Conservation (phyloP, 2,329 filamentous ascomycete genomes). For the Allantophomopsis cytisporea region DNA sequence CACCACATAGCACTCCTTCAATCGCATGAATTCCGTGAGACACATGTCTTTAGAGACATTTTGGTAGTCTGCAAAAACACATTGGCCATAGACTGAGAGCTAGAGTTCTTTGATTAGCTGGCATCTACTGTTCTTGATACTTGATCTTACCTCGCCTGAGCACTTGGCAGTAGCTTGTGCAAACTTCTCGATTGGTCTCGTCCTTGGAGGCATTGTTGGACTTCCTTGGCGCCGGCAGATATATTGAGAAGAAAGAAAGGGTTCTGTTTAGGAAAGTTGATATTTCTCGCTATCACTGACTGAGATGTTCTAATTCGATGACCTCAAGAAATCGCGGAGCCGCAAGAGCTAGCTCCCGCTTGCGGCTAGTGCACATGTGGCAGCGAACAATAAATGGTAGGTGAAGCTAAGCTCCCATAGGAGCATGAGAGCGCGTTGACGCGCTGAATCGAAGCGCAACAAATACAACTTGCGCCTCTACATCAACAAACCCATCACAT, state of each 20-base stretch:
- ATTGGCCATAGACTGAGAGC: constrained; percentile 82
- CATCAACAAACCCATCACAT: too few species aligned
- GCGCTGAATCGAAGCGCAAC: too few species aligned
- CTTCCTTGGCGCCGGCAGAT: background rate
- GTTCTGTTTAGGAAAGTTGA: background rate
- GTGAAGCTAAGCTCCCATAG: too few species aligned
- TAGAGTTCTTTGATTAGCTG: constrained; percentile 20
- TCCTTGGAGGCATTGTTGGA: constrained; percentile 22
- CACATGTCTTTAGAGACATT: constrained; percentile 87
- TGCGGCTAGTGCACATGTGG: too few species aligned
- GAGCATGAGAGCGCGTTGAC: too few species aligned
- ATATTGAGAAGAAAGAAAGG: background rate
- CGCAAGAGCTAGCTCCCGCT: too few species aligned
- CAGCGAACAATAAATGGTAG: too few species aligned
- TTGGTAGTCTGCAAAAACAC: constrained; percentile 81
- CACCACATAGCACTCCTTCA: constrained; percentile 86
- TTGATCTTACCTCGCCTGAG: constrained; percentile 40
- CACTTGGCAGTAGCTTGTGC: constrained; percentile 53
- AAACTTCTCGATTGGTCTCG: constrained; percentile 55
- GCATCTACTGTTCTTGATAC: constrained; percentile 1
- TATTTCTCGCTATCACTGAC: background rate
- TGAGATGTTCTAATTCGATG: too few species aligned
- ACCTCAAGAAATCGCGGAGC: too few species aligned
- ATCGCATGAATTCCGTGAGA: constrained; percentile 63
- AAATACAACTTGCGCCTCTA: too few species aligned